Evolutionary conservation across 768 basidiomycete genomes (phyloP).

Genomic region (Phanerochaete sordida): DNA sequence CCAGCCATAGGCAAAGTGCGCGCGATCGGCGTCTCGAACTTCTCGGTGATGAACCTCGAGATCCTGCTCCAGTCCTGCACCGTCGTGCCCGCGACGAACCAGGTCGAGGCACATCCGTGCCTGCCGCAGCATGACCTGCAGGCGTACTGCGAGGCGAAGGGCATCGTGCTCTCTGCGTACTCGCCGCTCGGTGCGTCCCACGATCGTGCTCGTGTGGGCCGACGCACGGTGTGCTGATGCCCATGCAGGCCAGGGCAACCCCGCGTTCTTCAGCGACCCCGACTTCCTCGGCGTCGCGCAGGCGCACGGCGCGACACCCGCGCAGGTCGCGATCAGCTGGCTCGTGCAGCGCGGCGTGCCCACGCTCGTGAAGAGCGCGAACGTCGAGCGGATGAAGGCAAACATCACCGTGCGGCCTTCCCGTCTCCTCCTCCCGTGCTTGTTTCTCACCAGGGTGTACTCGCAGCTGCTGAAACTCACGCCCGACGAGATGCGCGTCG

Average conservation of each 20-base stretch:
- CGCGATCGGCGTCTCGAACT: conserved; percentile 40
- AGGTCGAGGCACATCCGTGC: conserved; percentile 71
- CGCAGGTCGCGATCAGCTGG: conserved; percentile 57
- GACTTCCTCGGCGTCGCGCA: conserved; percentile 19
- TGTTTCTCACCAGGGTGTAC: neutral
- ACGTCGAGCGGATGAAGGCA: conserved; percentile 41
- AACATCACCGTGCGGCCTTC: conserved; percentile 41
- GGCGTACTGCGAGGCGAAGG: conserved; percentile 49
- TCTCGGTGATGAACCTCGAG: conserved; percentile 30
- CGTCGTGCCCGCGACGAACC: conserved; percentile 62
- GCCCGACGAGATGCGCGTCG: conserved; percentile 35
- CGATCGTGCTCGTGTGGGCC: neutral
- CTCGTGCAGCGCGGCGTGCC: conserved; percentile 48
- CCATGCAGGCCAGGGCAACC: conserved; percentile 12
- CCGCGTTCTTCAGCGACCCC: conserved; percentile 31
- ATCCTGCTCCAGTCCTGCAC: conserved; percentile 41
- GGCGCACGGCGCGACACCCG: conserved; percentile 42
- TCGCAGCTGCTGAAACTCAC: conserved; percentile 33
- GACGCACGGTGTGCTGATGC: conserved; percentile 2
- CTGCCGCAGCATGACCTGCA: conserved; percentile 58
- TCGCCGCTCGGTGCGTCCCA: conserved; percentile 7
- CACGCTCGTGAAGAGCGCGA: conserved; percentile 53
- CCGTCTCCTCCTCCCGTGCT: neutral
- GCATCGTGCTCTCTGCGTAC: conserved; percentile 56
- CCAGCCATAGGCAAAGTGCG: conserved; percentile 25